Evolutionary conservation across 306 rosid genomes (phyloP).

Genomic region (Erythrophleum fordii): DNA sequence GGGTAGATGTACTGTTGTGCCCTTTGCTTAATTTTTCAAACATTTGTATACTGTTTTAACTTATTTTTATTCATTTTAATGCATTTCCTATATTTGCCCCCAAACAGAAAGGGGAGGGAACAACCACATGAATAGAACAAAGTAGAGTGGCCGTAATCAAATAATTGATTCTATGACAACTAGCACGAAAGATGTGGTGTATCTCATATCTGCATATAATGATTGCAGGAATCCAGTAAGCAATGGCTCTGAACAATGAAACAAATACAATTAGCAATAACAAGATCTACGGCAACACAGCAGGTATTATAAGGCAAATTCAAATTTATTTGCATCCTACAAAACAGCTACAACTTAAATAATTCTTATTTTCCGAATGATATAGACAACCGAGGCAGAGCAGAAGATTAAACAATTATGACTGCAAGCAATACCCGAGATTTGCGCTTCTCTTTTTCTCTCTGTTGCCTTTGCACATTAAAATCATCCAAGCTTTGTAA

Average conservation of each 20-base stretch:
- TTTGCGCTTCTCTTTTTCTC: conserved; percentile 88
- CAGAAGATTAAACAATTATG: conserved; percentile 1
- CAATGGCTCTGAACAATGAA: neutral
- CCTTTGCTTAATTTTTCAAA: neutral
- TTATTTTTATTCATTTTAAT: conserved; percentile 2
- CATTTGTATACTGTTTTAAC: neutral
- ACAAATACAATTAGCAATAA: neutral
- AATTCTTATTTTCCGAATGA: conserved; percentile 25
- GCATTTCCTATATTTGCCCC: neutral
- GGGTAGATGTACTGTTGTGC: neutral
- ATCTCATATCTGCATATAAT: neutral
- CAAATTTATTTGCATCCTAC: conserved; percentile 20
- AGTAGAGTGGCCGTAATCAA: conserved; percentile 3
- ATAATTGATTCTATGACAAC: neutral
- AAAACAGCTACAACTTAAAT: neutral
- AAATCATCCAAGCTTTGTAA: conserved; percentile 68
- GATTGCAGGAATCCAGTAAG: conserved; percentile 1
- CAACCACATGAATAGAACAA: conserved; percentile 1
- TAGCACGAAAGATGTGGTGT: neutral
- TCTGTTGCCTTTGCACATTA: conserved; percentile 54
- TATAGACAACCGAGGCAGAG: neutral
- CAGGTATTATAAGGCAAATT: neutral
- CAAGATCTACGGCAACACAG: conserved; percentile 26
- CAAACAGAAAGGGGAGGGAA: neutral
- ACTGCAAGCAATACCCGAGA: conserved; percentile 63